Percentiles rank a stretch among this genome's conserved stretches.
Evolutionary conservation across 345 rosid species (phyloP).

Genomic region (Luvunga scandens): DNA sequence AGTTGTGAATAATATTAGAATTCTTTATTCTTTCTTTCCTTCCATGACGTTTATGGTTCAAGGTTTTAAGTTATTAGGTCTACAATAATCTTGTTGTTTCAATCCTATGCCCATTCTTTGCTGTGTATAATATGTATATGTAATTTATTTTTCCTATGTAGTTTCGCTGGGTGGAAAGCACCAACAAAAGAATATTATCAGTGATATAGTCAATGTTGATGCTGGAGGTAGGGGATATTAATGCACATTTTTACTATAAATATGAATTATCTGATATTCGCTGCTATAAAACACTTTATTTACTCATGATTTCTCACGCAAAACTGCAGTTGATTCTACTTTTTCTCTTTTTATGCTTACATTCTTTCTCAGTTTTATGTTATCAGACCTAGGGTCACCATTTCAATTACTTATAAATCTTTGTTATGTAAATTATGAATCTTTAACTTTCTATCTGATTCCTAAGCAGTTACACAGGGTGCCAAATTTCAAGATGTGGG

Average conservation of each 20-base stretch:
- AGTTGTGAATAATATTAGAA: background rate
- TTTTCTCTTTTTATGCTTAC: background rate
- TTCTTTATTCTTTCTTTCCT: background rate
- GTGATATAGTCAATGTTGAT: constrained; percentile 21
- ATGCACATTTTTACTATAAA: background rate
- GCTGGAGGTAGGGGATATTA: background rate
- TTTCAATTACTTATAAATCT: background rate
- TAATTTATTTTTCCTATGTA: constrained; percentile 1
- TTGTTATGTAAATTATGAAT: background rate
- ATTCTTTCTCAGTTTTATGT: background rate
- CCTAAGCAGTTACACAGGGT: constrained; percentile 11
- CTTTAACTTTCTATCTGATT: background rate
- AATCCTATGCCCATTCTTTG: background rate
- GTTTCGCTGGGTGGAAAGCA: constrained; percentile 19
- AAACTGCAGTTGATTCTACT: background rate
- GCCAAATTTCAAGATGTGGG: background rate
- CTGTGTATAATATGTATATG: background rate
- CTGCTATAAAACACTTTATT: constrained; percentile 9
- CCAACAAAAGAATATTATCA: constrained; percentile 6
- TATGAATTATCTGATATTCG: background rate
- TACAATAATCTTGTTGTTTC: background rate
- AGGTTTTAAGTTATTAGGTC: background rate
- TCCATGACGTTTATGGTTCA: background rate
- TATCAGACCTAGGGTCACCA: background rate
- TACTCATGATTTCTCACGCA: background rate